Percentiles rank a stretch among this genome's conserved stretches.
phyloP scores from a whole-genome alignment of 2,329 filamentous ascomycete species.

The Cercospora sp. region DNA sequence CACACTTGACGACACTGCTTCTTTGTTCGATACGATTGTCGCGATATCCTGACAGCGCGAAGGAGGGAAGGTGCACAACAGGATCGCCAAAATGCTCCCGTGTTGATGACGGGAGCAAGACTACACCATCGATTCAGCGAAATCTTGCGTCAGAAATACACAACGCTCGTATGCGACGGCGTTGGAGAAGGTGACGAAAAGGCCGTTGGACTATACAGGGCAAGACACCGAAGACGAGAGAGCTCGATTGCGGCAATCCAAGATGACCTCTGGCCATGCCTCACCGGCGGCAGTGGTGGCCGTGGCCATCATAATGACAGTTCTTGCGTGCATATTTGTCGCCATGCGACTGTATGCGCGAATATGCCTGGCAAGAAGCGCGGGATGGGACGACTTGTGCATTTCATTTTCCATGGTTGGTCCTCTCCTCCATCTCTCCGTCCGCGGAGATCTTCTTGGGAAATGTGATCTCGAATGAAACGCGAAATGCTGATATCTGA shows the following conservation, averaged over 20 bases:
- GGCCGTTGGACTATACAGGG: too few relatives aligned
- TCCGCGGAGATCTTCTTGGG: too few relatives aligned
- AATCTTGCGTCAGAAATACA: too few relatives aligned
- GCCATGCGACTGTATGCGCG: constrained; percentile 27
- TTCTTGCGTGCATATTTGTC: constrained; percentile 25
- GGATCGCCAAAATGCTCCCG: not conserved
- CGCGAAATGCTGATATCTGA: not conserved
- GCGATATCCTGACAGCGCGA: not conserved
- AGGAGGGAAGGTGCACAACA: not conserved
- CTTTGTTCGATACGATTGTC: not conserved
- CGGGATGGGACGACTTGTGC: constrained; percentile 31
- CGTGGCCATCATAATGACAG: constrained; percentile 26
- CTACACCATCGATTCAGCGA: not conserved
- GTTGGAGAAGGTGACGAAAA: too few relatives aligned
- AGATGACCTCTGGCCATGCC: constrained; percentile 29
- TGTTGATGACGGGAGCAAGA: not conserved
- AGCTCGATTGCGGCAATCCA: not conserved
- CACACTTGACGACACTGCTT: not conserved
- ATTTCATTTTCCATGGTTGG: constrained; percentile 27
- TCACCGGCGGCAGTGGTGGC: constrained; percentile 21
- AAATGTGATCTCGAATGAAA: not conserved
- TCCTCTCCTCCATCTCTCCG: not conserved
- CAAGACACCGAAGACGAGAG: not conserved
- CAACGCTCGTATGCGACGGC: too few relatives aligned
- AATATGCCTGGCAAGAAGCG: constrained; percentile 24